Evolutionary conservation across 805 yeast species (phyloP), one percentile per base, ranked within the genome.

Genomic region (Tetrapisispora namnaoensis): DNA sequence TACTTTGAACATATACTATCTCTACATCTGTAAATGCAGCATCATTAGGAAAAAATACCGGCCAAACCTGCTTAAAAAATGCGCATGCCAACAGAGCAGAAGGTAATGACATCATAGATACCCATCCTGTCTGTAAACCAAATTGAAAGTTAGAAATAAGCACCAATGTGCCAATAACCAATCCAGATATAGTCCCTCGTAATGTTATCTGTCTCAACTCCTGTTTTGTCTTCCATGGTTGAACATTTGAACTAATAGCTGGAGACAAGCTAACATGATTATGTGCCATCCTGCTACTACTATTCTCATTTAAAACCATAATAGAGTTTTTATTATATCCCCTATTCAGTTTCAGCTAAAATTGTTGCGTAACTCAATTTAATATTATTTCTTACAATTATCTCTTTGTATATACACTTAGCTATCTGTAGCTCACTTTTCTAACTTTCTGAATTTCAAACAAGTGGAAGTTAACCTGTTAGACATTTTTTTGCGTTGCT

Each of bases 61-160:
- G 70, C 62, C 66, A 60, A 2, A 83, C 57, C 4, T 79, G 68
- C 56, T 82, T 86, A 71, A 90, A 91, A 18, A 85, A 70, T 0
- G 96, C 84, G 63, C 80, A 90, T 0, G 95, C 96, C 24, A 91
- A 67, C 46, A 91, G 67, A 0, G 98, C 96, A 4, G 96, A 83
- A 0, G 99, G 98, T 48, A 91, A 71, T 21, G 96, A 86, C 99
- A 91, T 93, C 99, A 91, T 91, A 11, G 96, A 88, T 6, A 93
- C 96, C 99, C 99, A 91, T 1, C 99, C 99, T 0, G 97, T 91
- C 62, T 91, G 99, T 20, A 91, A 71, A 1, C 98, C 99, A 63
- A 91, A 91, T 63, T 91, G 98, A 69, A 93, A 93, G 66, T 91
- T 91, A 4, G 96, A 87, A 17, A 89, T 71, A 24, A 93, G 71